A percentile compares a stretch with the other conserved stretches of the same genome.
Evolutionary conservation across 306 rosid genomes (phyloP).

Genomic region (Prunus persica): Prunus_persica_NCBIv2 NC_034012.1:555501-556000

Average conservation of each 20-base stretch:
- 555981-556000: conserved; percentile 81
- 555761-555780: conserved; percentile 80
- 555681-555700: conserved; percentile 42
- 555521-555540: conserved; percentile 89
- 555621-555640: conserved; percentile 36
- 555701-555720: conserved; percentile 71
- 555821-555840: conserved; percentile 30
- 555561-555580: conserved; percentile 84
- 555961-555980: conserved; percentile 78
- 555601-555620: conserved; percentile 55
- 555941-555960: conserved; percentile 77
- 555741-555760: conserved; percentile 71
- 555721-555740: conserved; percentile 93
- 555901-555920: conserved; percentile 63
- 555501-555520: conserved; percentile 77
- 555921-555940: conserved; percentile 67
- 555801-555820: conserved; percentile 43
- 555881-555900: conserved; percentile 24
- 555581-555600: conserved; percentile 80
- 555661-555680: conserved; percentile 41
- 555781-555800: conserved; percentile 73
- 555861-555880: conserved; percentile 17
- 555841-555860: conserved; percentile 26
- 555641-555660: conserved; percentile 39
- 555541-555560: conserved; percentile 87